Conservation (phyloP, 1,284 basidiomycete genomes). For the Nidula niveotomentosa region DNA sequence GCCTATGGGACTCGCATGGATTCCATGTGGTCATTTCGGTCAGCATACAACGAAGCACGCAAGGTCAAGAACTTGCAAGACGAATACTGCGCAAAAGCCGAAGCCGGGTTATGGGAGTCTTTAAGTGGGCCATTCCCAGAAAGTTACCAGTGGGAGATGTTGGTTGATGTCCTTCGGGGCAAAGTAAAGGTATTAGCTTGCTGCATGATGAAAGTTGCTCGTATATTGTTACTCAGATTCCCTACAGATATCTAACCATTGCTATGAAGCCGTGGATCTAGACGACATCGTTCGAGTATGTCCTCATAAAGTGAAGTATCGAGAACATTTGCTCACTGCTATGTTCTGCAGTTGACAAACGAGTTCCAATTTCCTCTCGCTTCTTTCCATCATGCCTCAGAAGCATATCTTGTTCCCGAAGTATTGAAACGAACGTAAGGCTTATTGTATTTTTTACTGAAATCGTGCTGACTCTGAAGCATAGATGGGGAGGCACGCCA, state of each 20-base stretch:
- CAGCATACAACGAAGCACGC: slow-evolving; percentile 66
- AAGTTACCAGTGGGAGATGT: slow-evolving; percentile 73
- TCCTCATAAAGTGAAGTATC: slow-evolving; percentile 1
- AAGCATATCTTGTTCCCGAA: slow-evolving; percentile 76
- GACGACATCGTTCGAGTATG: slow-evolving; percentile 70
- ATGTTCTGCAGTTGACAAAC: slow-evolving; percentile 55
- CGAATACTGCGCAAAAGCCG: slow-evolving; percentile 59
- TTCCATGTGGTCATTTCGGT: slow-evolving; percentile 58
- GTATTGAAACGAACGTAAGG: slow-evolving; percentile 62
- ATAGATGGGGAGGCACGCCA: slow-evolving; percentile 43
- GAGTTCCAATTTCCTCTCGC: slow-evolving; percentile 74
- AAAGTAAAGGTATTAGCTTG: slow-evolving; percentile 59
- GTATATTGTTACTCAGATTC: background rate
- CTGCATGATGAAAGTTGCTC: too few relatives aligned
- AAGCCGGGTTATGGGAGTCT: slow-evolving; percentile 59
- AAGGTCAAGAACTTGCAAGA: slow-evolving; percentile 75
- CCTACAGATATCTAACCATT: slow-evolving; percentile 58
- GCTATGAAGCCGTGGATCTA: slow-evolving; percentile 80
- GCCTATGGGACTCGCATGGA: slow-evolving; percentile 58
- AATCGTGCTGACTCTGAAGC: slow-evolving; percentile 8
- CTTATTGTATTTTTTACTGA: slow-evolving; percentile 13
- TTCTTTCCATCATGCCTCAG: slow-evolving; percentile 77
- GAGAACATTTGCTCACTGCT: too few relatives aligned
- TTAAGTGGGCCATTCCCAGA: slow-evolving; percentile 67
- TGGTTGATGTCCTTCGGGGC: slow-evolving; percentile 83